Evolutionary conservation across 2,329 filamentous ascomycete species (phyloP), one percentile per base, ranked within the genome.

Genomic region (Epicoccum nigrum): DNA sequence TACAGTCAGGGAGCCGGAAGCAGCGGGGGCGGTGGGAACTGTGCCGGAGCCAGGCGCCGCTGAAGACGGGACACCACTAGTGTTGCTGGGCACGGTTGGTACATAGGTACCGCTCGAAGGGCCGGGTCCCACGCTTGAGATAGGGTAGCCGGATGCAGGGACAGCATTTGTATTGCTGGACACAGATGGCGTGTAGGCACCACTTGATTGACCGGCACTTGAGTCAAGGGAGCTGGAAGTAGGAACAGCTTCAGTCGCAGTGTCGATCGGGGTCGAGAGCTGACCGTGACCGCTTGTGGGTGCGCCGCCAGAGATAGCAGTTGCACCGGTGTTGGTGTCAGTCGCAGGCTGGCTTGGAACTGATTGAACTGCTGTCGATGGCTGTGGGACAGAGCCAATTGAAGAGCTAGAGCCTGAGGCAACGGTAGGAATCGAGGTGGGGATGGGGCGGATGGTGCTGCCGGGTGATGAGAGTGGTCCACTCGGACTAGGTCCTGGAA

Each of bases 371-470:
- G 54, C 54, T 11, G 37, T 42, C 25, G 38, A 37, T 6, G 54
- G 48, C 39, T 49, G 55, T 11, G 47, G 50, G 45, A 54, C 30
- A 27, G 21, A 8, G 21, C 21, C 21, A 23, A 8, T 8, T 23
- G 21, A 23, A 23, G 21, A 4, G 8, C 21, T 8, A 23, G 21
- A 5, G 21, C 21, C 21, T 23, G 21, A 23, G 21, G 21, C 21
- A 23, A 23, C 21, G 37, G 41, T 23, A 39, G 52, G 47, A 30
- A 50, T 45, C 17, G 54, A 56, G 11, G 49, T 56, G 25, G 54
- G 45, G 19, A 50, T n/a, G 25, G 54, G 50, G 20, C 46, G 40
- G 16, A 49, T 49, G 6, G 47, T 37, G 27, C 41, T 54, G 19
- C 41, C 46, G 37, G 41, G 35, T 31, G 33, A 19, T 11, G 34